Evolutionary conservation across 2,329 filamentous ascomycete species (phyloP), one percentile per base, ranked within the genome.

Genomic region (Penicillium occitanis): DNA sequence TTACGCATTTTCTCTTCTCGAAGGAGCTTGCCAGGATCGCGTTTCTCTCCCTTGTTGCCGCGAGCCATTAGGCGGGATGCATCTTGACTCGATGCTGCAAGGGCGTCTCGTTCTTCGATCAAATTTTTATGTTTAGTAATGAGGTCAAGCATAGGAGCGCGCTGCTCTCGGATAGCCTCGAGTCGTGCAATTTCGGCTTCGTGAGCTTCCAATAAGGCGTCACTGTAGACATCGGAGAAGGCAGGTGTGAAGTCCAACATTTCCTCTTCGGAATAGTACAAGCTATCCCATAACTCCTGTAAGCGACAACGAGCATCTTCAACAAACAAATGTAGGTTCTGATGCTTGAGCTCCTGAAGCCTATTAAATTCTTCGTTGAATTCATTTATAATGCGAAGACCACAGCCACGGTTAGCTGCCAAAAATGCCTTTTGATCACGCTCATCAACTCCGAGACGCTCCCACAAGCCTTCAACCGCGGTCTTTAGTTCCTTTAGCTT

Each of bases 1-100:
- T 99, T 99, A 67, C 95, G 89, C 92, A 97, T 96, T 85, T 98
- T 99, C 81, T 99, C 95, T 76, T 99, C 95, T 35, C 95, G 87
- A 62, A 99, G 84, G 17, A 99, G 85, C 80, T 97, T 95, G 61
- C 93, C 94, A 2, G 95, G 95, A 75, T 99, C 95, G 69, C 96
- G 91, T 78, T 90, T 92, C 81, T 98, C 94, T 64, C 94, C 94
- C 81, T 96, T 97, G 71, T 92, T 90, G 2, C 93, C 93, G 68
- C 94, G 92, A 72, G 89, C 87, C 90, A 98, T 93, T 35, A 99
- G 84, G 53, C 95, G 90, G 6, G 94, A 97, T 14, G 95, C 93
- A 77, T 99, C 96, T 75, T 97, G 93, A 72, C 92, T 96, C 1
- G 94, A 97, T 51, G 91, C 87, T n/a, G 89, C 87, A 11, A 99